Evolutionary conservation across 2,329 filamentous ascomycete species (phyloP).

Genomic region (Leptographium wingfieldii): DNA sequence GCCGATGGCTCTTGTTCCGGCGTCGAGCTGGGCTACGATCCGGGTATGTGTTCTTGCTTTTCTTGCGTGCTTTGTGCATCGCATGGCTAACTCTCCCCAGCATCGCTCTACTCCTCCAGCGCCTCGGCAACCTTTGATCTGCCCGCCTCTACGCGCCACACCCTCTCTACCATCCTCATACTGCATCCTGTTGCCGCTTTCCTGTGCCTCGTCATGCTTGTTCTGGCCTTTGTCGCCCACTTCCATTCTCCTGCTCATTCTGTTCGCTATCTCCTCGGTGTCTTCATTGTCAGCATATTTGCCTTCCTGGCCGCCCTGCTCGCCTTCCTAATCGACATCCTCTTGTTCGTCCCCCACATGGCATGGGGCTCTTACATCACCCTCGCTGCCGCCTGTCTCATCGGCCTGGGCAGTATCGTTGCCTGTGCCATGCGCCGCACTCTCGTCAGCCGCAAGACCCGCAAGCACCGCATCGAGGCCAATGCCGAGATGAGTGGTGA

Average conservation of each 20-base stretch:
- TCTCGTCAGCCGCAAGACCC: conserved; percentile 80
- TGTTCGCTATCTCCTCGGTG: conserved; percentile 67
- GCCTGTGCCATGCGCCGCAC: conserved; percentile 93
- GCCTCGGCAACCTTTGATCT: conserved; percentile 40
- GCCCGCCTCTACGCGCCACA: conserved; percentile 37
- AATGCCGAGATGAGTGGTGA: conserved; percentile 96
- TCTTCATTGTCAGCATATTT: conserved; percentile 78
- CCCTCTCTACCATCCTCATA: conserved; percentile 78
- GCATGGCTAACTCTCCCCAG: conserved; percentile 1
- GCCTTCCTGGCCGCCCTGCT: conserved; percentile 69
- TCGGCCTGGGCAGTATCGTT: conserved; percentile 69
- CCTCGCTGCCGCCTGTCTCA: conserved; percentile 74
- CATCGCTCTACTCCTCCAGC: conserved; percentile 6
- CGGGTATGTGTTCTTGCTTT: conserved; percentile 40
- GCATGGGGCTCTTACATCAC: conserved; percentile 93
- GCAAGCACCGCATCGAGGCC: conserved; percentile 80
- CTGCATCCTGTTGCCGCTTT: conserved; percentile 86
- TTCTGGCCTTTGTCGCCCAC: conserved; percentile 69
- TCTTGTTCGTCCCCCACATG: conserved; percentile 89
- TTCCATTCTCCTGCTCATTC: conserved; percentile 83
- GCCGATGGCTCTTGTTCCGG: conserved; percentile 48
- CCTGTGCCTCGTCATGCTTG: conserved; percentile 72
- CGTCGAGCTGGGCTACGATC: conserved; percentile 75
- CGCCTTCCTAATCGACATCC: conserved; percentile 83
- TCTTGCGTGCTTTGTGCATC: conserved; percentile 10